These are phyloP conservation scores for Annulohypoxylon nitens DNA, from an alignment of 495 filamentous ascomycete species.

Conservation along the genomic window DNA sequence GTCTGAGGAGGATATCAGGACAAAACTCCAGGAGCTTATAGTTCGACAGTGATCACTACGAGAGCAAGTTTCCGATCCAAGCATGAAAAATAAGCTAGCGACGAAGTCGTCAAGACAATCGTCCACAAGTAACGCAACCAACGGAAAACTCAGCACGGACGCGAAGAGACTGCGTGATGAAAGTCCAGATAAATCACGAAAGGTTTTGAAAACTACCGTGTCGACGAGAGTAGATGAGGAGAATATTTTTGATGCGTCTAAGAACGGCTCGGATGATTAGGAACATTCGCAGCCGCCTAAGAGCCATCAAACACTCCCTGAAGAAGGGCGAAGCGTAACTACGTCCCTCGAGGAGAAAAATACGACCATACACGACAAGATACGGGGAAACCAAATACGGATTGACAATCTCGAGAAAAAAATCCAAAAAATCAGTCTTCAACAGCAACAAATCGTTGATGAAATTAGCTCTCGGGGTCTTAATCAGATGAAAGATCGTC, in stretches of 20 bases:
- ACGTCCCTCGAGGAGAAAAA: slow-evolving; percentile 50
- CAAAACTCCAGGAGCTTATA: slow-evolving; percentile 47
- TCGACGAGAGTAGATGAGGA: slow-evolving; percentile 29
- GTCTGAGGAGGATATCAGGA: slow-evolving; percentile 47
- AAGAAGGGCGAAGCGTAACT: slow-evolving; percentile 39
- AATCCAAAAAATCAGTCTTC: not conserved
- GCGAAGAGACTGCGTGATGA: slow-evolving; percentile 33
- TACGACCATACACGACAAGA: slow-evolving; percentile 25
- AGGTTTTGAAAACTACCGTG: slow-evolving; percentile 42
- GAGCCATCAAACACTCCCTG: slow-evolving; percentile 32
- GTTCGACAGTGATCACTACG: not conserved
- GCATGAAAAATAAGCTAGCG: slow-evolving; percentile 1
- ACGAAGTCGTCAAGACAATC: slow-evolving; percentile 39
- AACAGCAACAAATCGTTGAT: not conserved
- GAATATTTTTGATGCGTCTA: slow-evolving; percentile 31
- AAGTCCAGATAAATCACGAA: slow-evolving; percentile 3
- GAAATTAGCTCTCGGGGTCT: slow-evolving; percentile 58
- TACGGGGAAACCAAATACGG: slow-evolving; percentile 19
- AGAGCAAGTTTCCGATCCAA: slow-evolving; percentile 57
- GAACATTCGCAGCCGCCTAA: slow-evolving; percentile 44
- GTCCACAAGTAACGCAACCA: slow-evolving; percentile 61
- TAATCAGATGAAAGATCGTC: slow-evolving; percentile 69
- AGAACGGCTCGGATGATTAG: slow-evolving; percentile 48
- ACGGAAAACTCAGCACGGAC: slow-evolving; percentile 48
- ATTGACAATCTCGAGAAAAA: slow-evolving; percentile 23